phyloP scores from a whole-genome alignment of 2,329 filamentous ascomycete genomes.

The Talaromyces pinophilus region DNA sequence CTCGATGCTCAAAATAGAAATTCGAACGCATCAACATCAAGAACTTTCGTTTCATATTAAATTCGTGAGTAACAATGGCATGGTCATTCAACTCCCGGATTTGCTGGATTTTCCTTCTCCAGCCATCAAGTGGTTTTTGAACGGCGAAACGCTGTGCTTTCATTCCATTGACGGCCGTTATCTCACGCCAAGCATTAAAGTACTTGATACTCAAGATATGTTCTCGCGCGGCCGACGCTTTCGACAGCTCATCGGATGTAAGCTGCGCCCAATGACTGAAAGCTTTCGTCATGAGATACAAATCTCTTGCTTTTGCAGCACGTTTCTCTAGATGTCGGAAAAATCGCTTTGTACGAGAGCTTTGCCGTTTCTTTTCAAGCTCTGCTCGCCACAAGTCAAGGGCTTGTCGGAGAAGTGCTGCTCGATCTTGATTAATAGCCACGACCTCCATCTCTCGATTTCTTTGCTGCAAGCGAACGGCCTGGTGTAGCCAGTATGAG shows the following conservation, averaged over 20 bases:
- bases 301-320: conserved; percentile 64
- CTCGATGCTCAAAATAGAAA: conserved; percentile 46
- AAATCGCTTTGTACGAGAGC: conserved; percentile 53
- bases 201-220: conserved; percentile 70
- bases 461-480: conserved; percentile 40
- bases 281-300: conserved; percentile 65
- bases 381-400: conserved; percentile 54
- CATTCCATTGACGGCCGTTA: conserved; percentile 62
- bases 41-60: conserved; percentile 34
- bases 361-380: conserved; percentile 44
- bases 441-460: conserved; percentile 44
- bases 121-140: conserved; percentile 57
- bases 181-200: conserved; percentile 69
- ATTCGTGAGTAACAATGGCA: conserved; percentile 35
- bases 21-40: conserved; percentile 50
- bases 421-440: conserved; percentile 54
- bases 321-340: conserved; percentile 59
- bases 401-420: conserved; percentile 54
- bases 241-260: conserved; percentile 64
- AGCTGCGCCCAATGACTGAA: conserved; percentile 70
- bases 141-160: conserved; percentile 55
- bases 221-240: conserved; percentile 67
- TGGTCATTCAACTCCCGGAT: conserved; percentile 39
- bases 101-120: conserved; percentile 48
- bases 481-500: conserved; percentile 51